A percentile compares a stretch with the other conserved stretches of the same genome.
phyloP scores from a whole-genome alignment of 2,329 filamentous ascomycete genomes.

The Phyllachora maydis region DNA sequence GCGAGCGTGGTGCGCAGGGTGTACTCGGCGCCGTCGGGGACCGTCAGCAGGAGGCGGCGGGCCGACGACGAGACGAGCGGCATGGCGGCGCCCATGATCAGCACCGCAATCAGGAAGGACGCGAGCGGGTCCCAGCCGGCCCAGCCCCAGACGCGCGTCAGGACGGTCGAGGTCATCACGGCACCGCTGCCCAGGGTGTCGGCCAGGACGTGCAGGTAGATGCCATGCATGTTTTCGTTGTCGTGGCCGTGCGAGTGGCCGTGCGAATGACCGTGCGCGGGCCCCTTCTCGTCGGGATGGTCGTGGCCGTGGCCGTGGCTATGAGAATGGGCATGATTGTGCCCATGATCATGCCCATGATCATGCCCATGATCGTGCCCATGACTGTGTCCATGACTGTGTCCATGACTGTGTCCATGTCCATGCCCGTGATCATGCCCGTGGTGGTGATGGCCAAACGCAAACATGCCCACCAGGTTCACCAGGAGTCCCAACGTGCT shows the following conservation, averaged over 20 bases:
- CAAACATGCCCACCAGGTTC: conserved; percentile 79
- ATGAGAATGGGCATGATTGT: conserved; percentile 45
- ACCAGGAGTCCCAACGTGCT: conserved; percentile 73
- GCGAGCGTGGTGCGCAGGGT: conserved; percentile 68
- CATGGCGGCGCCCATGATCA: conserved; percentile 84
- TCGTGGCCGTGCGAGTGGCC: conserved; percentile 37
- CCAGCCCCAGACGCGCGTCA: conserved; percentile 81
- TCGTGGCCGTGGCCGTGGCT: conserved; percentile 23
- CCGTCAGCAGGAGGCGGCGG: conserved; percentile 60
- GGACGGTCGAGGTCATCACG: conserved; percentile 75
- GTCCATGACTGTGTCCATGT: too few relatives aligned
- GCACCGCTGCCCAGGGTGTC: conserved; percentile 89
- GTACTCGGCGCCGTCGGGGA: conserved; percentile 76
- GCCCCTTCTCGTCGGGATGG: conserved; percentile 19
- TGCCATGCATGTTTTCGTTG: conserved; percentile 96
- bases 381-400: too few relatives aligned
- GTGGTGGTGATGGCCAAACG: conserved; percentile 63
- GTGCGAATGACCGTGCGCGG: conserved; percentile 19
- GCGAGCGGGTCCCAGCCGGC: conserved; percentile 87
- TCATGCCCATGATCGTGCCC: too few relatives aligned
- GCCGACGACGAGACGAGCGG: conserved; percentile 76
- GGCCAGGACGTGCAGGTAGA: conserved; percentile 86
- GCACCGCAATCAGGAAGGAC: conserved; percentile 76
- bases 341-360: too few relatives aligned
- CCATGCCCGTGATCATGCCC: too few relatives aligned